phyloP scores from a whole-genome alignment of 768 basidiomycete species.

The Tricholoma bakamatsutake region DNA sequence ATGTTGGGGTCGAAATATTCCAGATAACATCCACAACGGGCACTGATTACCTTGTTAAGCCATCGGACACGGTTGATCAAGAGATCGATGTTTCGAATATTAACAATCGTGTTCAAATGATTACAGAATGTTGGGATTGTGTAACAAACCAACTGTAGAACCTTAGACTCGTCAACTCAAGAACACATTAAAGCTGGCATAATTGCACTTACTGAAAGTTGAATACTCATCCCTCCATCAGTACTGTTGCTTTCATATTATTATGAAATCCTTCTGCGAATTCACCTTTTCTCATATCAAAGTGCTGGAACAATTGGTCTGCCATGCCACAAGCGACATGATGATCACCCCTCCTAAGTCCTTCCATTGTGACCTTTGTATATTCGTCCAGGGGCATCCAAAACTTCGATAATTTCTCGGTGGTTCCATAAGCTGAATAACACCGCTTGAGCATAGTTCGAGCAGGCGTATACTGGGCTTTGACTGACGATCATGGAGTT shows the following conservation, averaged over 20 bases:
- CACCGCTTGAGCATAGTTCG: background rate
- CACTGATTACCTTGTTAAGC: too few relatives aligned
- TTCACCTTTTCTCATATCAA: slow-evolving; percentile 29
- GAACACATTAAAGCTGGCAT: background rate
- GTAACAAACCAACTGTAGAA: too few relatives aligned
- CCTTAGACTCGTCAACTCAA: background rate
- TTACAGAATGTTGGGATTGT: too few relatives aligned
- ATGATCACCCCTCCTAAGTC: slow-evolving; percentile 21
- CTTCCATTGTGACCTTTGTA: slow-evolving; percentile 27
- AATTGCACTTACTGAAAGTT: background rate
- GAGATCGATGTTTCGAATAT: too few relatives aligned
- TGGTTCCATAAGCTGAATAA: slow-evolving; percentile 44
- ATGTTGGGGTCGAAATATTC: too few relatives aligned
- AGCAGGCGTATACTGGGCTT: background rate
- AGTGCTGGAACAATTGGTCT: slow-evolving; percentile 21
- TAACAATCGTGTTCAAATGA: too few relatives aligned
- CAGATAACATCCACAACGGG: too few relatives aligned
- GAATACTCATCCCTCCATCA: background rate
- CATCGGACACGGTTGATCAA: too few relatives aligned
- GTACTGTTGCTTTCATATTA: background rate
- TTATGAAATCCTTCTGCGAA: slow-evolving; percentile 16
- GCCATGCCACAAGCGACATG: slow-evolving; percentile 23
- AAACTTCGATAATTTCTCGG: slow-evolving; percentile 38
- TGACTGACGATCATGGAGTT: slow-evolving; percentile 50
- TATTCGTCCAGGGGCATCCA: slow-evolving; percentile 52